Base-by-base conservation (phyloP, 495 filamentous ascomycete species). In the Xylaria sp. region DNA sequence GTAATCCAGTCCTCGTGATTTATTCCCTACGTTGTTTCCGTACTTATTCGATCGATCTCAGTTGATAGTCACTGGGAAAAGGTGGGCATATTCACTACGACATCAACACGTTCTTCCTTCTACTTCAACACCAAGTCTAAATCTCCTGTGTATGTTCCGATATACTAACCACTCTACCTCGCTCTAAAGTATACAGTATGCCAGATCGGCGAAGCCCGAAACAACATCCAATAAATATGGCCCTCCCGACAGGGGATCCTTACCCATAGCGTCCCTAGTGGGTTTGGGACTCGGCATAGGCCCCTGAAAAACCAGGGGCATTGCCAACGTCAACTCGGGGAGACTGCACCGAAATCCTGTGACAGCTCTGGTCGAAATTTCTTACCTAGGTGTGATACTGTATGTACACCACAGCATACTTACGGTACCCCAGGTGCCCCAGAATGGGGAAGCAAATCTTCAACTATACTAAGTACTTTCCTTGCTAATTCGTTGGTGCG, bases 191-290 rank as follows among this genome's bases (percentile, higher is more conserved):
- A 55, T 55, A 55, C 52, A 55, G 57, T 59, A 59, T n/a, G 57
- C 57, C 9, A 59, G 19, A 59, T 59, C 57, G 57, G 57, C 33
- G 57, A 59, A 59, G 57, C 8, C 57, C 57, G 57, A 59, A 62
- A 62, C 59, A 29, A 24, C 37, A 62, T 43, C 59, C 59, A 62
- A 62, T 62, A 24, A 33, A 44, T 48, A 46, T 64, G 61, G 26
- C 61, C 35, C 35, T 46, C 24, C 29, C 21, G 61, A 64, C 61
- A 64, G 61, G 61, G 61, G 14, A 31, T 33, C 61, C 61, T 48
- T 48, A 48, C 61, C n/a, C 11, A 24, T n/a, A 11, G 41, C 21
- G 9, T 48, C 14, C 24, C 59, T 62, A 29, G 59, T 15, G 35
- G n/a, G n/a, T 62, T 62, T 14, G 57, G 31, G 19, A 59, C 57